A percentile compares a stretch with the other conserved stretches of the same genome.
Evolutionary conservation across 2,329 filamentous ascomycete species (phyloP).

Genomic region (Penicillium sp.): DNA sequence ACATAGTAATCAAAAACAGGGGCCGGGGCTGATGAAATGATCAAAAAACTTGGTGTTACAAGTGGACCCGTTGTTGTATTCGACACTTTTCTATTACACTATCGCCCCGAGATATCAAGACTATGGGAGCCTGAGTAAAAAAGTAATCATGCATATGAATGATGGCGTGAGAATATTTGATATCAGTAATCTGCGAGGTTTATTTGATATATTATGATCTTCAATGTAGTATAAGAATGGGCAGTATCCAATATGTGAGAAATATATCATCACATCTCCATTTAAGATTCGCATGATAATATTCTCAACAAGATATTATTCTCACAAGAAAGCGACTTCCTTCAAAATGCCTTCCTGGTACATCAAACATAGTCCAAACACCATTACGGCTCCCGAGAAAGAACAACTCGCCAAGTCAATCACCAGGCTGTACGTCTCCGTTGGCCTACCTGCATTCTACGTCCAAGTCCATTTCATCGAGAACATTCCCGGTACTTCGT

Average conservation of each 20-base stretch:
- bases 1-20: not conserved
- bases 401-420: constrained; percentile 8
- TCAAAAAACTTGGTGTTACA: not conserved
- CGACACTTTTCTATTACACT: not conserved
- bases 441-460: not conserved
- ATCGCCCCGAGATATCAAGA: not conserved
- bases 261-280: not conserved
- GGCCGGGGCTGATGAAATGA: constrained; percentile 7
- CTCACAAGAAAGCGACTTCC: not conserved
- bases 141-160: not conserved
- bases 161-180: not conserved
- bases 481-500: not conserved
- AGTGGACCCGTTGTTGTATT: too few species aligned
- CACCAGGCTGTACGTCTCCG: not conserved
- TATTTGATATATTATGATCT: not conserved
- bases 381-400: constrained; percentile 1
- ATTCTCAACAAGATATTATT: not conserved
- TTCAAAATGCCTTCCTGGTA: not conserved
- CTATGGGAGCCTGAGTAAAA: not conserved
- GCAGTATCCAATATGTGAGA: not conserved
- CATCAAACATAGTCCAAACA: constrained; percentile 2
- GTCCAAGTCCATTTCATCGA: not conserved
- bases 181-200: not conserved
- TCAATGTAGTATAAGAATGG: not conserved
- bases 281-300: not conserved